Conservation (phyloP, 2,329 filamentous ascomycete species). For the Zasmidium cellare region DNA sequence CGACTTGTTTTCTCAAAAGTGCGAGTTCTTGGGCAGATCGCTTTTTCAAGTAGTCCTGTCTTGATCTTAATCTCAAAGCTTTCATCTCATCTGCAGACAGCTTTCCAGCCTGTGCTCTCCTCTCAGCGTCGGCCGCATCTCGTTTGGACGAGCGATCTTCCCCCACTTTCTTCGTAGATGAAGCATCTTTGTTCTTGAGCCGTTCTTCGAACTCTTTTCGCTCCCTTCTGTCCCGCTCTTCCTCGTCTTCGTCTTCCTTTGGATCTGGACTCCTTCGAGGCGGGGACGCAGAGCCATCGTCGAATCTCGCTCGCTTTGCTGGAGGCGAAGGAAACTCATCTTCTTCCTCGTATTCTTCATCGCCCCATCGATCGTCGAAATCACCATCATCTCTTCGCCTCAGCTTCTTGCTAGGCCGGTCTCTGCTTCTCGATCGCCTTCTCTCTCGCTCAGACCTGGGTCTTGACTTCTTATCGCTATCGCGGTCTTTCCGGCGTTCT, state of each 20-base stretch:
- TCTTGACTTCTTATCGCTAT: constrained; percentile 38
- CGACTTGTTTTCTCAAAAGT: constrained; percentile 84
- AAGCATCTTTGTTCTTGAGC: constrained; percentile 69
- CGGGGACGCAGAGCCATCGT: constrained; percentile 50
- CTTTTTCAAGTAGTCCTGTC: constrained; percentile 93
- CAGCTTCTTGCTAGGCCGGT: constrained; percentile 51
- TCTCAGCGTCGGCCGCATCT: constrained; percentile 52
- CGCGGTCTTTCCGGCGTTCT: constrained; percentile 21
- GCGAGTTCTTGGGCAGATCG: constrained; percentile 82
- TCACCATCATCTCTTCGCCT: constrained; percentile 55
- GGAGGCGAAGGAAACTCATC: constrained; percentile 68
- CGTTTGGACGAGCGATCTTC: constrained; percentile 55
- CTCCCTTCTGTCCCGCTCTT: constrained; percentile 68
- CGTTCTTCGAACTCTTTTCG: constrained; percentile 78
- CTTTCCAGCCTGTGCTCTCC: constrained; percentile 62
- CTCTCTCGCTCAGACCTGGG: constrained; percentile 40
- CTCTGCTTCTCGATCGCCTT: constrained; percentile 33
- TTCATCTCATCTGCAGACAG: constrained; percentile 71
- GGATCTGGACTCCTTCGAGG: constrained; percentile 18
- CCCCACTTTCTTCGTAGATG: constrained; percentile 67
- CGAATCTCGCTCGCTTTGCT: constrained; percentile 69
- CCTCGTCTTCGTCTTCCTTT: constrained; percentile 34
- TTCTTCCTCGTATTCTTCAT: constrained; percentile 62
- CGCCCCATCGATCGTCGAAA: constrained; percentile 78
- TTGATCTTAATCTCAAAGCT: constrained; percentile 77